These are phyloP conservation scores for Prunus campanulata DNA, from an alignment of 306 rosid species.

Conservation along the genomic window DNA sequence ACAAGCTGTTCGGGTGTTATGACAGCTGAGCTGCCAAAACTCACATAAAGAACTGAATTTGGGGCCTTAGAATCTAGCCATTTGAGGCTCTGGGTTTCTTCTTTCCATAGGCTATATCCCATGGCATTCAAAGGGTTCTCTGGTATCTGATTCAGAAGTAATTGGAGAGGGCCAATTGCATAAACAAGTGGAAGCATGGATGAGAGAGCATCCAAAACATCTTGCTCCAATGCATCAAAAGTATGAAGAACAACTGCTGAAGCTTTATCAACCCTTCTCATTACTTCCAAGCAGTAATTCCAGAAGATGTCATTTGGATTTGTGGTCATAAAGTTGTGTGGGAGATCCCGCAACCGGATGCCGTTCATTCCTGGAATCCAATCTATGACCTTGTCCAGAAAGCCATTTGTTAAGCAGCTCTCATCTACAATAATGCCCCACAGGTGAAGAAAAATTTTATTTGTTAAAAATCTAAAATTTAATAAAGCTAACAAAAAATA, in stretches of 20 bases:
- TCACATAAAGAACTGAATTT: slow-evolving; percentile 17
- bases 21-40: slow-evolving; percentile 11
- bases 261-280: background rate
- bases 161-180: slow-evolving; percentile 15
- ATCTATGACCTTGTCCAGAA: slow-evolving; percentile 7
- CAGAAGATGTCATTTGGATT: background rate
- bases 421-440: slow-evolving; percentile 5
- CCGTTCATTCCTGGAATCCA: slow-evolving; percentile 15
- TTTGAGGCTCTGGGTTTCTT: slow-evolving; percentile 14
- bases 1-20: background rate
- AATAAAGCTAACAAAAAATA: too few relatives aligned
- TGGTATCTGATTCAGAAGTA: background rate
- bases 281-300: background rate
- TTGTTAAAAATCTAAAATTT: too few relatives aligned
- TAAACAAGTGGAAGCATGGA: background rate
- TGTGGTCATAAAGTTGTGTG: background rate
- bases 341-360: slow-evolving; percentile 13
- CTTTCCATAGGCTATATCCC: slow-evolving; percentile 15
- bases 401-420: slow-evolving; percentile 15
- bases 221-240: slow-evolving; percentile 8
- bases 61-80: slow-evolving; percentile 14
- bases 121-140: background rate
- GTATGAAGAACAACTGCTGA: slow-evolving; percentile 13
- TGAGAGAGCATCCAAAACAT: slow-evolving; percentile 12
- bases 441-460: background rate